Base-by-base conservation (phyloP, 2,329 filamentous ascomycete genomes). In the Aureobasidium sp. region DNA sequence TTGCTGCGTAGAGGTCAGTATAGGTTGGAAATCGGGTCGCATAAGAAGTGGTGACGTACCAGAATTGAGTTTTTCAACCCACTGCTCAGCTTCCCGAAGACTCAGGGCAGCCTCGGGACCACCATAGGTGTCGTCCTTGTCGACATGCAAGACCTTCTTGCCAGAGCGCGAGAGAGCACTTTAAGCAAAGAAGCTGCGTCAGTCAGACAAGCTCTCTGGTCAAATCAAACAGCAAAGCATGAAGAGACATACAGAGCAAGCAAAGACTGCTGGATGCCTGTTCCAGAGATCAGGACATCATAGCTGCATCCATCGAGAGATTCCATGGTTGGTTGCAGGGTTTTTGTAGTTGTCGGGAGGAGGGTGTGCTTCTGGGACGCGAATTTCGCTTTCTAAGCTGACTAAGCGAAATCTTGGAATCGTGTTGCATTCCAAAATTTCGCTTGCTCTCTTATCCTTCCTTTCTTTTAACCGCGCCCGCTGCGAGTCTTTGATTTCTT, bases 141-240 rank as follows among this genome's bases (percentile, higher is more conserved):
- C 93, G 72, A 97, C 79, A 73, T 97, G 93, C 63, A 97, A 83
- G 67, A 97, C 84, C 69, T 90, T 94, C 80, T 96, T 96, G 72
- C 86, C 87, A 65, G 91, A 96, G 71, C 92, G 88, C 67, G 93
- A 97, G 69, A 97, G 82, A 70, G 93, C 89, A 82, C 93, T 97
- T 82, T 67, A 76, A 65, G 70, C 72, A 74, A 25, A 70, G 72
- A 61, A 54, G 76, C 82, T 87, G 76, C 75, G 86, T 91, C 84
- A 90, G 87, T 89, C 84, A 88, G 85, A 85, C 73, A 78, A 77
- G 77, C 75, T 70, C 68, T 68, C 66, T 21, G 61, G 54, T 60
- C 42, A 29, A 50, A 58, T 62, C 49, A 42, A 58, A 50, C 47
- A 60, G 55, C n/a, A 48, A 37, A 39, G 41, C 39, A 59, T 58